phyloP scores from a whole-genome alignment of 2,329 filamentous ascomycete genomes.

The Metarhizium robertsii region DNA sequence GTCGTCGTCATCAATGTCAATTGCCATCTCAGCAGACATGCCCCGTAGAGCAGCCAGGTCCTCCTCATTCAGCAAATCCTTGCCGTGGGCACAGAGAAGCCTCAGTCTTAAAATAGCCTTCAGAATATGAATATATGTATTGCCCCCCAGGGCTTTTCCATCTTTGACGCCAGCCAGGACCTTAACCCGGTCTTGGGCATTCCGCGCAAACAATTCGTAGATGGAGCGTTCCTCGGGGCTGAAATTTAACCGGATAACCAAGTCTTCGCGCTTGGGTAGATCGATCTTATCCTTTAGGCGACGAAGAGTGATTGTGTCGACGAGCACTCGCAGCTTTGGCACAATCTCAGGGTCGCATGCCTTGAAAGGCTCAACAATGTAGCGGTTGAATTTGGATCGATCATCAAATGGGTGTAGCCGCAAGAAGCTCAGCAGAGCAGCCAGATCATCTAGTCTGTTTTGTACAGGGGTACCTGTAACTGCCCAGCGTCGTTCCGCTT shows the following conservation, averaged over 20 bases:
- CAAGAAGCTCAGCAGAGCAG: slow-evolving; percentile 77
- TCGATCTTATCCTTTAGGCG: slow-evolving; percentile 88
- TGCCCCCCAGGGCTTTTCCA: slow-evolving; percentile 64
- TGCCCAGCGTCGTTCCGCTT: slow-evolving; percentile 81
- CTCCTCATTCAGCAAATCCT: slow-evolving; percentile 75
- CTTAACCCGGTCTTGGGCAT: slow-evolving; percentile 71
- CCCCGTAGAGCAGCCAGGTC: slow-evolving; percentile 75
- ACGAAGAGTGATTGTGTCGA: slow-evolving; percentile 88
- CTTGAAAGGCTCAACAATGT: slow-evolving; percentile 82
- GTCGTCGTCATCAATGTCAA: slow-evolving; percentile 77
- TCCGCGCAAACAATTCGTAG: slow-evolving; percentile 76
- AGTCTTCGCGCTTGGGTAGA: slow-evolving; percentile 64
- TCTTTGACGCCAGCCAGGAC: slow-evolving; percentile 53
- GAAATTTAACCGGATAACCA: slow-evolving; percentile 67
- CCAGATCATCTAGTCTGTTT: slow-evolving; percentile 84
- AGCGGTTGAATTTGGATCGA: slow-evolving; percentile 61
- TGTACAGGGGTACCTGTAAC: slow-evolving; percentile 96
- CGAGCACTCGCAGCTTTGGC: slow-evolving; percentile 75
- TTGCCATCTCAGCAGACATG: slow-evolving; percentile 73
- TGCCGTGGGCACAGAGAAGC: slow-evolving; percentile 88
- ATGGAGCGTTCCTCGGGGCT: slow-evolving; percentile 63
- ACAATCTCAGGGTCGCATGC: slow-evolving; percentile 75
- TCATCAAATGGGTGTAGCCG: slow-evolving; percentile 80
- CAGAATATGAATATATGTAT: slow-evolving; percentile 87
- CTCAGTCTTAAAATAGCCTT: slow-evolving; percentile 85